These are phyloP conservation scores for Magnolia officinalis DNA, from an alignment of 164 flowering plant genomes.

Conservation along the genomic window DNA sequence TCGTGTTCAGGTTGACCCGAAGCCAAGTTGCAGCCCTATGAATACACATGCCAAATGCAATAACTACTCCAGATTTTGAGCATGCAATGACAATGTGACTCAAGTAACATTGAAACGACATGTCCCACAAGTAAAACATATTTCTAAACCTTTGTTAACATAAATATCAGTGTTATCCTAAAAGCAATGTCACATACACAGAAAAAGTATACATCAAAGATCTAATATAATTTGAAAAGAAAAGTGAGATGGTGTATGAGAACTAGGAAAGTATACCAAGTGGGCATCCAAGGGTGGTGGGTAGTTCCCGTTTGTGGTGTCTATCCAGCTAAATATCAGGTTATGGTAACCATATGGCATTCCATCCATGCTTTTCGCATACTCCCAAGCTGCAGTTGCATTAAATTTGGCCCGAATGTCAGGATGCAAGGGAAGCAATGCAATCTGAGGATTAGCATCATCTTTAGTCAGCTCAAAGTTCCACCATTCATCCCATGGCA, in stretches of 20 bases:
- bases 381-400: constrained; percentile 96
- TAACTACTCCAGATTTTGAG: background rate
- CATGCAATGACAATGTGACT: background rate
- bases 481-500: constrained; percentile 99
- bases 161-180: background rate
- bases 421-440: constrained; percentile 91
- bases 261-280: constrained; percentile 46
- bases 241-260: background rate
- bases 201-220: background rate
- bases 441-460: constrained; percentile 91
- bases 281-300: constrained; percentile 96
- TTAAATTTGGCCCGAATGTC: constrained; percentile 81
- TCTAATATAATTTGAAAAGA: background rate
- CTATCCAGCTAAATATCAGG: constrained; percentile 98
- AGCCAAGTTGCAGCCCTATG: background rate
- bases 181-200: background rate
- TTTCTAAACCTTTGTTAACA: background rate
- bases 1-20: no score
- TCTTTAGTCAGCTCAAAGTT: constrained; percentile 79
- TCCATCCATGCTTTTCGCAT: constrained; percentile 77
- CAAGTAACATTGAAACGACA: background rate
- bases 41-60: background rate
- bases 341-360: constrained; percentile 93
- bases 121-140: no score
- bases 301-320: constrained; percentile 68